These are phyloP conservation scores for Chalciporus sphaerocephalus DNA, from an alignment of 768 basidiomycete species.

Conservation along the genomic window DNA sequence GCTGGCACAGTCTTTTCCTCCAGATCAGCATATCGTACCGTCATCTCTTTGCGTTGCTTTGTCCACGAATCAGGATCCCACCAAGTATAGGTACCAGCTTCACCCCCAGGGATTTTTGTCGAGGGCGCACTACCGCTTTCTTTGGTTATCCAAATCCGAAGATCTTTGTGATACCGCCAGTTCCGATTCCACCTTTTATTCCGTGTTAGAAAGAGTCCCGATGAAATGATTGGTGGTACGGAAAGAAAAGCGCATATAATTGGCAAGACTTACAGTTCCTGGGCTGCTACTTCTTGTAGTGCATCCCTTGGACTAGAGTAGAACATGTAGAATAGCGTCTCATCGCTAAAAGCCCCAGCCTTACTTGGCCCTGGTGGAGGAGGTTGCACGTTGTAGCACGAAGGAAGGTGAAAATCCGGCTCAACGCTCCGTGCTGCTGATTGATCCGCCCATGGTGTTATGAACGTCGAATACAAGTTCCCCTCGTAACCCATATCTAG, in stretches of 20 bases:
- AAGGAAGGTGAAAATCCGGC: constrained; percentile 86
- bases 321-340: constrained; percentile 98
- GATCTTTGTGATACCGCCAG: constrained; percentile 95
- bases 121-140: constrained; percentile 75
- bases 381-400: constrained; percentile 90
- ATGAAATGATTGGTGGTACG: neutral
- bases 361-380: constrained; percentile 79
- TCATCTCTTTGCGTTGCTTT: constrained; percentile 75
- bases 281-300: constrained; percentile 89
- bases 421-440: constrained; percentile 82
- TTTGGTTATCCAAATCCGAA: constrained; percentile 80
- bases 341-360: constrained; percentile 84
- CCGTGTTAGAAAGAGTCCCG: constrained; percentile 4
- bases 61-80: constrained; percentile 82
- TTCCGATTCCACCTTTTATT: constrained; percentile 77
- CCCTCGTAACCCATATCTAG: constrained; percentile 82
- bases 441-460: constrained; percentile 95
- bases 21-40: constrained; percentile 67
- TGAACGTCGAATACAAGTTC: constrained; percentile 87
- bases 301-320: constrained; percentile 90
- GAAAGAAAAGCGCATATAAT: constrained; percentile 1
- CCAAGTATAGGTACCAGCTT: constrained; percentile 85
- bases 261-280: constrained; percentile 74
- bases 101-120: constrained; percentile 73
- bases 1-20: constrained; percentile 69